Evolutionary conservation across 768 basidiomycete species (phyloP).

Genomic region (Russula griseocarnosa): DNA sequence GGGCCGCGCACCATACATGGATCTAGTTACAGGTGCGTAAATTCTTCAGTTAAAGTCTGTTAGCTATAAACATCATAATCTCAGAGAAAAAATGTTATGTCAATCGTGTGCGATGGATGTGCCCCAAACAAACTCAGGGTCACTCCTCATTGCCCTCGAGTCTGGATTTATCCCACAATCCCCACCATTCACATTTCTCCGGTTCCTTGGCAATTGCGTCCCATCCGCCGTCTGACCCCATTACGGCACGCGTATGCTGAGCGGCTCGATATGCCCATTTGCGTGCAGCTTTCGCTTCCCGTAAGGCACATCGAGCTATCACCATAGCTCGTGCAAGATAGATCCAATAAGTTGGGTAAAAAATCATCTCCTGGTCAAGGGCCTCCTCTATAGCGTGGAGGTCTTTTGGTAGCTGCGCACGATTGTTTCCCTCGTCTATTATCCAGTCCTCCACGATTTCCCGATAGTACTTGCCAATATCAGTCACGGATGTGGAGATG

Average conservation of each 20-base stretch:
- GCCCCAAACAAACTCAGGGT: background rate
- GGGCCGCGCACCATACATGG: background rate
- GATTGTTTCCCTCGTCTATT: background rate
- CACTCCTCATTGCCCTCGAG: slow-evolving; percentile 2
- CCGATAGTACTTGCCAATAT: slow-evolving; percentile 6
- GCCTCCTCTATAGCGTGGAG: background rate
- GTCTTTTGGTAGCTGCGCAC: background rate
- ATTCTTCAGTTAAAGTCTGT: too few relatives aligned
- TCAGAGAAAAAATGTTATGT: background rate
- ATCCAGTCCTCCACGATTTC: slow-evolving; percentile 18
- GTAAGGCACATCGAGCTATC: background rate
- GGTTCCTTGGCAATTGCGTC: slow-evolving; percentile 10
- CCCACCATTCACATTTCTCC: slow-evolving; percentile 18
- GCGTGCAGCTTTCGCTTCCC: slow-evolving; percentile 4
- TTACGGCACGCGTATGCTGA: slow-evolving; percentile 10
- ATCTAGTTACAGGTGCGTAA: background rate
- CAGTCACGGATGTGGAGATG: background rate
- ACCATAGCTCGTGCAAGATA: slow-evolving; percentile 5
- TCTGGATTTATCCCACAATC: slow-evolving; percentile 8
- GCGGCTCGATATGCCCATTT: slow-evolving; percentile 16
- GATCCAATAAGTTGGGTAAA: slow-evolving; percentile 1
- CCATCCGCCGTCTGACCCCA: slow-evolving; percentile 21
- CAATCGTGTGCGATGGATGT: background rate
- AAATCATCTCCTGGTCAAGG: slow-evolving; percentile 14
- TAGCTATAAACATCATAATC: background rate